Evolutionary conservation across 2,329 filamentous ascomycete genomes (phyloP), one percentile per base, ranked within the genome.

Genomic region (Alternaria gansuensis): DNA sequence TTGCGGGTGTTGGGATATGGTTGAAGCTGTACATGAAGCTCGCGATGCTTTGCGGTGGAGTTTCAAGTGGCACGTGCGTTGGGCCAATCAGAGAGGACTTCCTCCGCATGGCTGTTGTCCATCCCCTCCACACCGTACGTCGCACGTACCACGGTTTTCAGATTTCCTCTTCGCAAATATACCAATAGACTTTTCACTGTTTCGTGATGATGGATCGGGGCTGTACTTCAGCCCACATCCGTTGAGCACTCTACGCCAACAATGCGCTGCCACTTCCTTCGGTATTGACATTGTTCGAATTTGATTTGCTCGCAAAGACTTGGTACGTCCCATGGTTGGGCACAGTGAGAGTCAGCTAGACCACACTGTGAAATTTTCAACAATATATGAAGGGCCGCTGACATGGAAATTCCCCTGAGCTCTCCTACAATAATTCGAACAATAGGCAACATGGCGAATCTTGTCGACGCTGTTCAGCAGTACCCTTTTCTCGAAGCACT

Each of bases 1-100:
- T 36, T 36, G 48, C 34, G 34, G 14, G 34, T 50, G 48, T 21
- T 24, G 34, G n/a, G 11, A 5, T 21, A 5, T 21, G 34, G 8
- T 48, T 39, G 2, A 11, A 37, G 33, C 9, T 39, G 34, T 0
- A 29, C 48, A 34, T 50, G 48, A 50, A 50, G 48, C 48, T 39
- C 48, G 34, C 48, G 48, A 50, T 50, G 48, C 48, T 50, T 50
- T 50, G 33, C 34, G 33, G 48, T 39, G 34, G 48, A 39, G 46
- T 33, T 39, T 50, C 48, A 29, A 23, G 28, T 50, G 48, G 48
- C 34, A 36, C 48, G 48, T 50, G 48, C 48, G 24, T 7, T 8
- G 2, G 14, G 33, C 48, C 48, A 50, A 50, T 50, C 48, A 50
- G 34, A 26, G 48, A 7, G 1, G 33, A 26, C 43, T 49, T 34